Base-by-base conservation (phyloP, 169 alveolate genomes). In the Plasmodium blacklocki region DNA sequence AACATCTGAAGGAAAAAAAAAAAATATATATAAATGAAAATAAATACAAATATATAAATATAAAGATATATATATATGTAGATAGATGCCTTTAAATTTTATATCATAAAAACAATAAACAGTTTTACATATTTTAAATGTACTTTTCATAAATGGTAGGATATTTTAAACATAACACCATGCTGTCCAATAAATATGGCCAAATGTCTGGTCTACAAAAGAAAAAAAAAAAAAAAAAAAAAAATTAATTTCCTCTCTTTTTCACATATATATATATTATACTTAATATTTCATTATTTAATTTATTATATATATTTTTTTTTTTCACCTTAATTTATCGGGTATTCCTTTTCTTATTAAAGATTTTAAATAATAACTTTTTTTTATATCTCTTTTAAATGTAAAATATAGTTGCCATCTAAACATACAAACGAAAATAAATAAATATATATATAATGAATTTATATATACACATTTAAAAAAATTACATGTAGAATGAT, bases 271-370 rank as follows among this genome's bases (percentile, higher is more conserved):
- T 32, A 32, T 32, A 32, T 32, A 32, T 32, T 32, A 32, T 32
- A 32, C 43, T 32, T 32, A 3, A 32, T 5, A 32, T 32, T 32
- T 32, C 43, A 32, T 32, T 52, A 52, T 52, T 7, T 14, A 14
- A 14, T 52, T 52, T 52, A 52, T 14, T 14, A 52, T 52, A 6
- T 12, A 52, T 9, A 7, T 52, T 9, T 52, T 52, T n/a, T 52
- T 9, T 14, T 52, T 14, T 60, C 14, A 93, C 96, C 96, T 74
- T 64, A 85, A 88, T 39, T 94, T 89, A 59, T 94, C 96, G 45
- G 96, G 96, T 39, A 94, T 91, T 18, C 96, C 96, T 80, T 94
- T 94, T 72, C 96, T 73, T 60, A 94, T 90, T 52, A 94, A 63
- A 32, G 93, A 72, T 73, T 94, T 94, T 66, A 92, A 58, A 47